Conservation (phyloP, 2,329 filamentous ascomycete species). For the Teratosphaeria gauchensis region DNA sequence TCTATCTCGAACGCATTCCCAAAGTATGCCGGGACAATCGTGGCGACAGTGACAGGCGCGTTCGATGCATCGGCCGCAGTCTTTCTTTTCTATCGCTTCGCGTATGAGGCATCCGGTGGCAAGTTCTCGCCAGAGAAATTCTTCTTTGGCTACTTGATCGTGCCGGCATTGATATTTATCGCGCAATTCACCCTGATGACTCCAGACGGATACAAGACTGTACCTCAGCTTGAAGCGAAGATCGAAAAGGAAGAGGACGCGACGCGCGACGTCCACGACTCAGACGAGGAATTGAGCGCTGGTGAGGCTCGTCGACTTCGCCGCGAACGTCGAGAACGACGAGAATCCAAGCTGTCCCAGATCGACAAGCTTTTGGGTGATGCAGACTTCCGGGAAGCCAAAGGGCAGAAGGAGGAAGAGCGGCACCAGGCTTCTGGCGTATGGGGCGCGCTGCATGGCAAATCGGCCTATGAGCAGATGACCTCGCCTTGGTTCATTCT, state of each 20-base stretch:
- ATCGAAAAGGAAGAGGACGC: constrained; percentile 58
- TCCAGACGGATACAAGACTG: constrained; percentile 37
- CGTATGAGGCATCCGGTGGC: constrained; percentile 35
- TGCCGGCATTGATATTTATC: constrained; percentile 33
- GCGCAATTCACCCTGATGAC: constrained; percentile 41
- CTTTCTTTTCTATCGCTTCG: constrained; percentile 38
- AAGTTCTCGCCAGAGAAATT: constrained; percentile 38
- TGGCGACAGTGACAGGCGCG: constrained; percentile 42
- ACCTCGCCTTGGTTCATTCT: constrained; percentile 73
- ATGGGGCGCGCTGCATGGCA: constrained; percentile 75
- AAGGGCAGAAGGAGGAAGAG: constrained; percentile 22
- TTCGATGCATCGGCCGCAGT: constrained; percentile 42
- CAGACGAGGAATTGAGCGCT: constrained; percentile 47
- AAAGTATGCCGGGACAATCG: constrained; percentile 39
- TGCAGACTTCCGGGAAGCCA: constrained; percentile 57
- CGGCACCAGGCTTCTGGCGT: constrained; percentile 44
- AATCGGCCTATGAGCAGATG: constrained; percentile 63
- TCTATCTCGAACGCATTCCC: constrained; percentile 43
- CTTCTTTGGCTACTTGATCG: constrained; percentile 41
- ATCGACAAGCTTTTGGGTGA: constrained; percentile 64
- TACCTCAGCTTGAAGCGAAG: constrained; percentile 75
- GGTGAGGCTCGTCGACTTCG: constrained; percentile 50
- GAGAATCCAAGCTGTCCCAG: constrained; percentile 57
- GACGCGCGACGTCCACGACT: constrained; percentile 39
- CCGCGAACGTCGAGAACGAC: constrained; percentile 44